Conservation (phyloP, 805 yeast genomes). For the Huiozyma sinensis region DNA sequence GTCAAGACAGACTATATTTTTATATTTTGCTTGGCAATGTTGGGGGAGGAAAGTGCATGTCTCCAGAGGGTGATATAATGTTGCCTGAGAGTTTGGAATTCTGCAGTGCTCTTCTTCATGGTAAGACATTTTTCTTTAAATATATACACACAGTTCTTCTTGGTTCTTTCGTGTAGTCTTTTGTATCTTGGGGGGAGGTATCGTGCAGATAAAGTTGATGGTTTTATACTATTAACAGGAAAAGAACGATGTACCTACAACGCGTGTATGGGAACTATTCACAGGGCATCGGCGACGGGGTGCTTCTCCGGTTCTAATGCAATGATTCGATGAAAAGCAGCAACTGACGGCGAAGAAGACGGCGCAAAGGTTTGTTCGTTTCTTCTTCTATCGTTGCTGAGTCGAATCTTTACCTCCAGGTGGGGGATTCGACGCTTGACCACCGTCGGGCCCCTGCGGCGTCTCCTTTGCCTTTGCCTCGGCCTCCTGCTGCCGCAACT, state of each 20-base stretch:
- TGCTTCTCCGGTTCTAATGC: too few relatives aligned
- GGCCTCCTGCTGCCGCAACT: constrained; percentile 32
- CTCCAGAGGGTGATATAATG: constrained; percentile 25
- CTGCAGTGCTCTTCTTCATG: constrained; percentile 28
- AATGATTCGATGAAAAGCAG: too few relatives aligned
- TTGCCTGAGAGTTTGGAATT: constrained; percentile 25
- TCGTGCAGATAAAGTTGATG: too few relatives aligned
- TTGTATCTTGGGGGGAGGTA: background rate
- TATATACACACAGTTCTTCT: background rate
- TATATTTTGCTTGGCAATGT: constrained; percentile 1
- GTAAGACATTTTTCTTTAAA: constrained; percentile 19
- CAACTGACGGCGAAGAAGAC: too few relatives aligned
- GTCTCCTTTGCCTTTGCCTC: constrained; percentile 9
- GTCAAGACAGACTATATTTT: too few relatives aligned
- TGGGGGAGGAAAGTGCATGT: constrained; percentile 20
- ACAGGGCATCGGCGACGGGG: too few relatives aligned
- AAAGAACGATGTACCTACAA: too few relatives aligned
- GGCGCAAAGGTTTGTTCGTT: too few relatives aligned
- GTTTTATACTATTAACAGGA: too few relatives aligned
- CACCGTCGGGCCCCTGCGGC: background rate
- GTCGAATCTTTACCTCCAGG: background rate
- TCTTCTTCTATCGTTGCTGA: background rate
- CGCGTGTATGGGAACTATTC: too few relatives aligned
- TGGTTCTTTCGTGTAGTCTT: background rate
- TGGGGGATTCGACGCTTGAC: background rate